A percentile compares a stretch with the other conserved stretches of the same genome.
phyloP scores from a whole-genome alignment of 2,329 filamentous ascomycete species.

The Drechslerella dactyloides region DNA sequence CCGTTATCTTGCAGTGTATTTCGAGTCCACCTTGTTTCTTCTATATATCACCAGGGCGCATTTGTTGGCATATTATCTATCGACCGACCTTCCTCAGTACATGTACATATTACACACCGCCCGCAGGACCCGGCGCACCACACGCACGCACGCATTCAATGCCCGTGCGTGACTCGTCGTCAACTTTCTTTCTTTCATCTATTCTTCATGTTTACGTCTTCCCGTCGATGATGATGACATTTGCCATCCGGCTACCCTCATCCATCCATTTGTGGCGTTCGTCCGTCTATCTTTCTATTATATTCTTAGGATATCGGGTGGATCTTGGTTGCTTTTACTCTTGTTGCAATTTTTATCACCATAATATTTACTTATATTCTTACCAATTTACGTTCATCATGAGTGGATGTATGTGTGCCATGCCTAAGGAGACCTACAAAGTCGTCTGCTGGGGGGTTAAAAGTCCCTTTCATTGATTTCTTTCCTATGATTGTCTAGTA shows the following conservation, averaged over 20 bases:
- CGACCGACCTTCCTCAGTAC: neutral
- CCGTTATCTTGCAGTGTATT: neutral
- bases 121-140: conserved; percentile 7
- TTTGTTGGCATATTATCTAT: neutral
- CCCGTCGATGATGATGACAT: no score
- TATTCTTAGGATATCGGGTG: no score
- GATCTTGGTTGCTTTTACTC: no score
- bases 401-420: no score
- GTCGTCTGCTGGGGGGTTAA: neutral
- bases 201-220: neutral
- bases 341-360: no score
- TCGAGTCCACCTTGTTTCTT: neutral
- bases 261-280: no score
- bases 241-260: no score
- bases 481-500: neutral
- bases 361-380: no score
- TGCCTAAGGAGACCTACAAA: no score
- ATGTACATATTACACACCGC: neutral
- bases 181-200: neutral
- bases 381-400: no score
- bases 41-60: neutral
- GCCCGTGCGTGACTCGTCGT: neutral
- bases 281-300: no score
- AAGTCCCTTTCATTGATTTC: conserved; percentile 5
- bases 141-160: conserved; percentile 2